Evolutionary conservation across 805 yeast species (phyloP).

Genomic region (Metschnikowia lunata): DNA sequence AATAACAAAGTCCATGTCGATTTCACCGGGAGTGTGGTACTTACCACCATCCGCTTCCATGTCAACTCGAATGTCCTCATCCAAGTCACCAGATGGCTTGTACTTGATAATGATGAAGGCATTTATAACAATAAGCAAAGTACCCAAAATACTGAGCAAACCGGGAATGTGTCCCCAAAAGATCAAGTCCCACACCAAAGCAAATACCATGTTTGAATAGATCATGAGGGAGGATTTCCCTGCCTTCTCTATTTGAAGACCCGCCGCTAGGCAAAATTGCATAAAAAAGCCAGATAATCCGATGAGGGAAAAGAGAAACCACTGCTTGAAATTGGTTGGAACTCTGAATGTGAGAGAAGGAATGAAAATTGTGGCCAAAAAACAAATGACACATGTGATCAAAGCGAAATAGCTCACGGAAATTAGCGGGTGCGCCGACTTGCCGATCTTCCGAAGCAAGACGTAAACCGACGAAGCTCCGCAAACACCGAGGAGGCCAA

Average conservation of each 20-base stretch:
- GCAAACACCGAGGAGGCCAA: constrained; percentile 62
- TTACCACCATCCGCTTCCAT: constrained; percentile 12
- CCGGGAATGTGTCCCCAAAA: constrained; percentile 75
- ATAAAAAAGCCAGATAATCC: constrained; percentile 79
- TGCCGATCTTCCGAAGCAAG: constrained; percentile 69
- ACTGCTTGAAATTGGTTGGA: constrained; percentile 61
- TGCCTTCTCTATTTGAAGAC: constrained; percentile 77
- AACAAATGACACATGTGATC: constrained; percentile 51
- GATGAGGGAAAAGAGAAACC: constrained; percentile 56
- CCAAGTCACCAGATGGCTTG: constrained; percentile 30
- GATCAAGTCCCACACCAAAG: constrained; percentile 67
- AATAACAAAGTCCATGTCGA: constrained; percentile 16
- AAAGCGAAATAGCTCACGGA: constrained; percentile 76
- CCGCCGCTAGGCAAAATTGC: constrained; percentile 77
- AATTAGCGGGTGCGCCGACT: constrained; percentile 71
- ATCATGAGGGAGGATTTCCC: constrained; percentile 70
- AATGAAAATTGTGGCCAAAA: constrained; percentile 45
- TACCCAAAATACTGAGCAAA: constrained; percentile 64
- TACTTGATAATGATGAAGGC: constrained; percentile 57
- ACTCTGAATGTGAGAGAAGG: constrained; percentile 58
- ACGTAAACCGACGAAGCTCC: constrained; percentile 72
- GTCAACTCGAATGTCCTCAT: background rate
- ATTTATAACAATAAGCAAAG: constrained; percentile 58
- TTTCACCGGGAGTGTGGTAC: constrained; percentile 15
- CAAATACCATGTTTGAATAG: constrained; percentile 75